Evolutionary conservation across 495 filamentous ascomycete genomes (phyloP).

Genomic region (Daldinia caldariorum): DNA sequence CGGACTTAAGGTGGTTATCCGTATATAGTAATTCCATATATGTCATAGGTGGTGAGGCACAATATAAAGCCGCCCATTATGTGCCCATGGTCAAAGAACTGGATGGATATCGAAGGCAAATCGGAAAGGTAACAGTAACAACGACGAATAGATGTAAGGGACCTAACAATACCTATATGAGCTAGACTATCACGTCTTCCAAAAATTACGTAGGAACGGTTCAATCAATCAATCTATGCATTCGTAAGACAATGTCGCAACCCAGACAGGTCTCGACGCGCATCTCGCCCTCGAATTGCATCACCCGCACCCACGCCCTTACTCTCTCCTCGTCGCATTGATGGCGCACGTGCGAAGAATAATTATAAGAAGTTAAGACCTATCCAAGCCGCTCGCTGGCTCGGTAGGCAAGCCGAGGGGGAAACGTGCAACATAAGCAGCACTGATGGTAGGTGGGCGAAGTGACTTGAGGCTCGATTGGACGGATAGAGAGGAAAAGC

Average conservation of each 20-base stretch:
- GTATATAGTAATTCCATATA: neutral
- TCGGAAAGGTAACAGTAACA: neutral
- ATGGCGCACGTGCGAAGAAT: conserved; percentile 28
- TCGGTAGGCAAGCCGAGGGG: conserved; percentile 24
- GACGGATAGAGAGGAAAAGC: neutral
- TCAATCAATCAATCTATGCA: conserved; percentile 7
- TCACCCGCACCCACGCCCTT: neutral
- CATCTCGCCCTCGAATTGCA: conserved; percentile 23
- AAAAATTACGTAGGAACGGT: conserved; percentile 21
- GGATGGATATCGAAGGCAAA: neutral
- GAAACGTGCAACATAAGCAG: conserved; percentile 5
- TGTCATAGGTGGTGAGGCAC: neutral
- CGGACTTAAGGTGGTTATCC: conserved; percentile 18
- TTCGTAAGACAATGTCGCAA: conserved; percentile 26
- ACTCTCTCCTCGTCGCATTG: conserved; percentile 14
- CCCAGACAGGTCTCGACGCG: conserved; percentile 28
- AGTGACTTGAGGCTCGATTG: conserved; percentile 16
- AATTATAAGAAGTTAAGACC: neutral
- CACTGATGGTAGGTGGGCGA: neutral
- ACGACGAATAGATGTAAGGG: neutral
- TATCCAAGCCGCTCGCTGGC: conserved; percentile 1
- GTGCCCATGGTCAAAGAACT: neutral
- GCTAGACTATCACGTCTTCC: conserved; percentile 9
- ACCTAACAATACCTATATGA: neutral
- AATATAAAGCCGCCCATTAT: neutral